These are phyloP conservation scores for Sambucus nigra DNA, from an alignment of 129 eudicot genomes.

Conservation along the genomic window DNA sequence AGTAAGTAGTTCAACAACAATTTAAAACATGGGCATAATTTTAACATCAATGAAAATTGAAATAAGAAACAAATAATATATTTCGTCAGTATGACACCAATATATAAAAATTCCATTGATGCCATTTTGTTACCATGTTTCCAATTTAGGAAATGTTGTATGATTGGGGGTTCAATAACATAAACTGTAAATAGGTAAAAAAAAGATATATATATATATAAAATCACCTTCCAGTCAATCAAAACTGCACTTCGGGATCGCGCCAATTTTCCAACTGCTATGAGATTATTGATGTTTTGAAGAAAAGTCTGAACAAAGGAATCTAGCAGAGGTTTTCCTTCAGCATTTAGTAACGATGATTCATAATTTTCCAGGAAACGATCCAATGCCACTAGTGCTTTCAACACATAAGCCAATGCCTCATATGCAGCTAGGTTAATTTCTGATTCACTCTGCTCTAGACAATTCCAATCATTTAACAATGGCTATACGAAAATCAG, in stretches of 20 bases:
- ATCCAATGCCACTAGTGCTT: constrained; percentile 43
- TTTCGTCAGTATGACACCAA: not conserved
- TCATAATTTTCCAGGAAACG: constrained; percentile 22
- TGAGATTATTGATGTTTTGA: constrained; percentile 42
- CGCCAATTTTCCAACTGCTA: constrained; percentile 52
- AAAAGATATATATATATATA: not conserved
- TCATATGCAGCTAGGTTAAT: constrained; percentile 70
- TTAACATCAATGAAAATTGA: not conserved
- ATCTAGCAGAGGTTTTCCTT: constrained; percentile 48
- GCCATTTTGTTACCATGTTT: not conserved
- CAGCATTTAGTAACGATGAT: constrained; percentile 18
- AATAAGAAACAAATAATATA: not conserved
- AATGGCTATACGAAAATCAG: no score
- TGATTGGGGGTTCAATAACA: not conserved
- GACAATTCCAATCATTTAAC: constrained; percentile 1
- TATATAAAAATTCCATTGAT: not conserved
- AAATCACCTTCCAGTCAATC: constrained; percentile 81
- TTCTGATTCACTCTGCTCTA: constrained; percentile 67
- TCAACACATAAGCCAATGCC: constrained; percentile 50
- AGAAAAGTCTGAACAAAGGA: constrained; percentile 46
- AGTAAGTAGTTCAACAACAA: not conserved
- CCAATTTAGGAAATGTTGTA: not conserved
- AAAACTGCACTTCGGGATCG: constrained; percentile 75
- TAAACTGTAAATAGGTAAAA: not conserved
- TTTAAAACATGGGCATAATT: not conserved